phyloP scores from a whole-genome alignment of 306 rosid species.

The Vigna nakashimae region DNA sequence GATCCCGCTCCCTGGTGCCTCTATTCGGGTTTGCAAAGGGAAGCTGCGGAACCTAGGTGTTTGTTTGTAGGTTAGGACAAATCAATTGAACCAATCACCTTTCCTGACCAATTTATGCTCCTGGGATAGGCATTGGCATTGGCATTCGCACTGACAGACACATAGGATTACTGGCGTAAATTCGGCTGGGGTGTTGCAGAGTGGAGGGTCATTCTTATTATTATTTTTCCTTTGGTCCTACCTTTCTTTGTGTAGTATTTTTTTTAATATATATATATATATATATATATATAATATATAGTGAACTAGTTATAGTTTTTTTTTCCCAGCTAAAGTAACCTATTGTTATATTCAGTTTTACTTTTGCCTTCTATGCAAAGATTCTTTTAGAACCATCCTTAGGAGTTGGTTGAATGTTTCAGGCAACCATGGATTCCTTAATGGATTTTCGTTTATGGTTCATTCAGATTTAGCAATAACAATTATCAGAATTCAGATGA shows the following conservation, averaged over 20 bases:
- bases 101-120: slow-evolving; percentile 48
- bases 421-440: background rate
- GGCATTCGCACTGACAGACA: slow-evolving; percentile 37
- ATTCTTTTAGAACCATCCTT: slow-evolving; percentile 28
- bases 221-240: slow-evolving; percentile 41
- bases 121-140: slow-evolving; percentile 42
- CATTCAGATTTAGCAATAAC: background rate
- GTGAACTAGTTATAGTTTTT: slow-evolving; percentile 49
- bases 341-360: slow-evolving; percentile 26
- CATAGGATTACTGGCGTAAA: slow-evolving; percentile 55
- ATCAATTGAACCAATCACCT: slow-evolving; percentile 55
- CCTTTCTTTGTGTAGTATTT: slow-evolving; percentile 44
- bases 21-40: slow-evolving; percentile 56
- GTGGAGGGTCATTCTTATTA: slow-evolving; percentile 47
- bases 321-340: slow-evolving; percentile 35
- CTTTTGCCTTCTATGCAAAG: slow-evolving; percentile 14
- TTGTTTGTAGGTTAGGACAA: slow-evolving; percentile 63
- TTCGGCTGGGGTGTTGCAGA: slow-evolving; percentile 47
- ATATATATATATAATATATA: slow-evolving; percentile 42
- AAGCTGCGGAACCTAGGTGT: slow-evolving; percentile 65
- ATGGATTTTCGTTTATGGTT: background rate
- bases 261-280: background rate
- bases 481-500: background rate
- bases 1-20: slow-evolving; percentile 59
- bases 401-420: background rate